A percentile compares a stretch with the other conserved stretches of the same genome.
Conservation (phyloP, 2,329 filamentous ascomycete genomes). For the Fusarium burgessii region DNA sequence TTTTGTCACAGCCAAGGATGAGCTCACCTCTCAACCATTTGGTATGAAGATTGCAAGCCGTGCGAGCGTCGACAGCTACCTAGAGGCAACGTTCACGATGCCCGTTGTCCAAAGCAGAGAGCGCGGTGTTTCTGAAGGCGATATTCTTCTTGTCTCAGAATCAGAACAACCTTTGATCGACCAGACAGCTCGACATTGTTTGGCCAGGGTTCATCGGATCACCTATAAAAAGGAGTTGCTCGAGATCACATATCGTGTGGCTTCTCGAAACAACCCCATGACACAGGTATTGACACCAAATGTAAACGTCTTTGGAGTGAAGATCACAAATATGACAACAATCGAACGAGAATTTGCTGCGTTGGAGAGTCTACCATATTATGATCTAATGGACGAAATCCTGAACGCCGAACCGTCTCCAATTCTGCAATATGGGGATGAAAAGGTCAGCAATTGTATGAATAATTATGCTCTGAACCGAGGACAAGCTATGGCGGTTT, state of each 20-base stretch:
- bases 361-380: conserved; percentile 90
- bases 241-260: conserved; percentile 88
- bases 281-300: conserved; percentile 75
- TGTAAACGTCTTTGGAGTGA: conserved; percentile 77
- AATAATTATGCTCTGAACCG: conserved; percentile 85
- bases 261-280: conserved; percentile 73
- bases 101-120: conserved; percentile 77
- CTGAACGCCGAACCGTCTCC: conserved; percentile 90
- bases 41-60: conserved; percentile 90
- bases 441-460: conserved; percentile 76
- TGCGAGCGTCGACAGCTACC: conserved; percentile 90
- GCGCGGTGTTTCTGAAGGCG: conserved; percentile 80
- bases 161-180: conserved; percentile 76
- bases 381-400: conserved; percentile 95
- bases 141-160: conserved; percentile 88
- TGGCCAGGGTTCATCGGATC: conserved; percentile 84
- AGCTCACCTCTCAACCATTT: conserved; percentile 82
- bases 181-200: conserved; percentile 78
- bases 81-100: conserved; percentile 90
- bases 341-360: conserved; percentile 96
- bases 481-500: conserved; percentile 90
- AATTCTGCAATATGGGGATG: conserved; percentile 82
- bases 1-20: conserved; percentile 90
- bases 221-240: conserved; percentile 83
- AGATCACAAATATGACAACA: conserved; percentile 92